phyloP scores from a whole-genome alignment of 495 filamentous ascomycete genomes.

The Tuber melanosporum region DNA sequence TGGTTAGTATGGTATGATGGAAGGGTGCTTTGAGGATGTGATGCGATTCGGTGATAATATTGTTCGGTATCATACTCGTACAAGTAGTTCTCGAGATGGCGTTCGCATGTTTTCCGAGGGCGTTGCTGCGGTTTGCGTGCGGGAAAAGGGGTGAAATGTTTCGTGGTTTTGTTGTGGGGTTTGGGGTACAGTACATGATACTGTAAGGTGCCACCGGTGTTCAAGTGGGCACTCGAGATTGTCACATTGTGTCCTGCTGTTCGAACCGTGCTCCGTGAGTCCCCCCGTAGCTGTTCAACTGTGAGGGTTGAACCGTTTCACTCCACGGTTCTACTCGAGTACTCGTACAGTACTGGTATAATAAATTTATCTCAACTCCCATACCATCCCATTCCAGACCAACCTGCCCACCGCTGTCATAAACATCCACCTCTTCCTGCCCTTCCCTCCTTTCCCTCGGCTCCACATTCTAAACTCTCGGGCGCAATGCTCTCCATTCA shows the following conservation, averaged over 20 bases:
- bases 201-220: too few relatives aligned
- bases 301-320: too few relatives aligned
- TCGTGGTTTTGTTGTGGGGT: neutral
- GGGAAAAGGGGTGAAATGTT: neutral
- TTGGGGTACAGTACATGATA: neutral
- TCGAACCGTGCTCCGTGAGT: too few relatives aligned
- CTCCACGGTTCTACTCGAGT: too few relatives aligned
- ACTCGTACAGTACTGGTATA: too few relatives aligned
- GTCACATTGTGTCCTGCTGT: too few relatives aligned
- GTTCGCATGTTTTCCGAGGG: neutral
- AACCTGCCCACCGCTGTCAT: too few relatives aligned
- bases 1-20: neutral
- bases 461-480: conserved; percentile 1
- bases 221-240: too few relatives aligned
- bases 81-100: neutral
- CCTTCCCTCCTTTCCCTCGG: neutral
- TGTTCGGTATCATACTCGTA: neutral
- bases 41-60: neutral
- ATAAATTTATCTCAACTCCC: too few relatives aligned
- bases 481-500: neutral
- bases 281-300: too few relatives aligned
- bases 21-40: neutral
- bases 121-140: neutral
- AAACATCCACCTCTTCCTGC: neutral
- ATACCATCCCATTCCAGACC: too few relatives aligned